These are phyloP conservation scores for Verruconis gallopava DNA, from an alignment of 2,329 filamentous ascomycete species.

Conservation along the genomic window DNA sequence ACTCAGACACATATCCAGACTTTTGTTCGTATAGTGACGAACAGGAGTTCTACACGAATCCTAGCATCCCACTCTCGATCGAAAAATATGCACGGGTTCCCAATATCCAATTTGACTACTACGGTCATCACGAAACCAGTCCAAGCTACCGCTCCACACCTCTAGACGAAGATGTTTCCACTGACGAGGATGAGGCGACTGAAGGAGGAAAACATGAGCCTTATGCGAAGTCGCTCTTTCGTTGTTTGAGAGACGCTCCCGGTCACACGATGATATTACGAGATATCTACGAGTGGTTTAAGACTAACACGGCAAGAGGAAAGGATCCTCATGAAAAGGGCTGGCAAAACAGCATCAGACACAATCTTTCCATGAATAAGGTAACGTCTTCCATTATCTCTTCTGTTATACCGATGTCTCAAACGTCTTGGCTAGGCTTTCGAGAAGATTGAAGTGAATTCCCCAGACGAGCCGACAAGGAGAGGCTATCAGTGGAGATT, in stretches of 20 bases:
- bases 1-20: background rate
- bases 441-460: constrained; percentile 35
- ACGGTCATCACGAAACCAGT: background rate
- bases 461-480: constrained; percentile 39
- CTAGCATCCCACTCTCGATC: no score
- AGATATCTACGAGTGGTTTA: constrained; percentile 86
- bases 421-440: constrained; percentile 31
- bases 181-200: constrained; percentile 11
- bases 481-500: constrained; percentile 69
- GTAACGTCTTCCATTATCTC: constrained; percentile 45
- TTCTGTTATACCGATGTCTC: background rate
- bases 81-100: no score
- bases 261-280: constrained; percentile 63
- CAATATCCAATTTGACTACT: constrained; percentile 1
- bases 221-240: constrained; percentile 72
- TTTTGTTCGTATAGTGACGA: no score
- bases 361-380: constrained; percentile 91
- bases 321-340: constrained; percentile 45
- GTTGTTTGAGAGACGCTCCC: constrained; percentile 56
- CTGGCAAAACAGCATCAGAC: constrained; percentile 92
- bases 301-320: constrained; percentile 64
- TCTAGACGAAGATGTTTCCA: constrained; percentile 12
- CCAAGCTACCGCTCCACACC: constrained; percentile 14
- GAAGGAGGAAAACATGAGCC: constrained; percentile 41
- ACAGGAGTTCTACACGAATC: no score